phyloP scores from a whole-genome alignment of 2,329 filamentous ascomycete species.

The Grosmannia huntii region DNA sequence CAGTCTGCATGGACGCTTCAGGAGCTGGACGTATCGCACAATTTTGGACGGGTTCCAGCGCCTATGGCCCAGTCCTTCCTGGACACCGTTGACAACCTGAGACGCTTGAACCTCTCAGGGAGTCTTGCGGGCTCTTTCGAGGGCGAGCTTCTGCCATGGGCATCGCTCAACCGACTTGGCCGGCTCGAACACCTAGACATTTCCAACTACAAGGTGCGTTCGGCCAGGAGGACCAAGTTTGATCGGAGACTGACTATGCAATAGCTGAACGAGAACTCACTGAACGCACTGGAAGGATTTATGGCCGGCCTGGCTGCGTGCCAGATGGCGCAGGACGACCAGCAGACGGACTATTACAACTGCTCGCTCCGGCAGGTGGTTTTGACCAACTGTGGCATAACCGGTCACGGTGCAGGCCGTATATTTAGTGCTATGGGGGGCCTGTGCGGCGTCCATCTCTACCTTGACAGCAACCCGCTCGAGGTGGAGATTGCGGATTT shows the following conservation, averaged over 20 bases:
- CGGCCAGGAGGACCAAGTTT: not conserved
- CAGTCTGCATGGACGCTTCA: slow-evolving; percentile 25
- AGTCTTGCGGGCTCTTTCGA: slow-evolving; percentile 33
- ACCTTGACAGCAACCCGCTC: slow-evolving; percentile 38
- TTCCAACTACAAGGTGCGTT: slow-evolving; percentile 36
- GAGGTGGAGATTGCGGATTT: slow-evolving; percentile 39
- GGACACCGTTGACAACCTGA: slow-evolving; percentile 28
- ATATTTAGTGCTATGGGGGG: slow-evolving; percentile 37
- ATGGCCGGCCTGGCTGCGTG: slow-evolving; percentile 16
- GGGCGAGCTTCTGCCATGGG: slow-evolving; percentile 32
- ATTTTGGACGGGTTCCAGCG: slow-evolving; percentile 37
- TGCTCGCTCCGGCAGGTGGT: slow-evolving; percentile 24
- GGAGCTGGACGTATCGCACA: slow-evolving; percentile 38
- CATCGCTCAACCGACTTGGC: slow-evolving; percentile 27
- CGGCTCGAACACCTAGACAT: slow-evolving; percentile 41
- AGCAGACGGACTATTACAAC: slow-evolving; percentile 2
- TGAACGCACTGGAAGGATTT: slow-evolving; percentile 33
- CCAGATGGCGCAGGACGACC: slow-evolving; percentile 1
- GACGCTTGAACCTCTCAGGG: slow-evolving; percentile 36
- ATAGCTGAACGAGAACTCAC: slow-evolving; percentile 25
- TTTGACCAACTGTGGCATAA: slow-evolving; percentile 40
- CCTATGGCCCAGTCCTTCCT: slow-evolving; percentile 31
- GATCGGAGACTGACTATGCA: not conserved
- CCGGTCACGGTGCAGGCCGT: slow-evolving; percentile 33
- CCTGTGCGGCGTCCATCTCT: slow-evolving; percentile 32